Evolutionary conservation across 1,284 basidiomycete genomes (phyloP).

Genomic region (Trichosporon sp.): DNA sequence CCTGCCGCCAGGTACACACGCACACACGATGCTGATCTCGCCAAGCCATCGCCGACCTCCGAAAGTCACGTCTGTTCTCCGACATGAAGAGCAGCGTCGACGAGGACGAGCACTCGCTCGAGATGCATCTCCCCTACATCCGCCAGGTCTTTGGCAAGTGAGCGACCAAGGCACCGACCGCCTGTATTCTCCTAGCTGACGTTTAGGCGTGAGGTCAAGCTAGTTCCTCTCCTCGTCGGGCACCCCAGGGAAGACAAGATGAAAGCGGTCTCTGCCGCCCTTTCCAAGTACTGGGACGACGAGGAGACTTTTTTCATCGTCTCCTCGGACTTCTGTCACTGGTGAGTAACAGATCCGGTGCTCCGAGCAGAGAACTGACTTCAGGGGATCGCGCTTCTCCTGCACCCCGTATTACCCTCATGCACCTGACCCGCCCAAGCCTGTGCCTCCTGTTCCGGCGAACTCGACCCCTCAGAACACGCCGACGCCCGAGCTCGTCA

Average conservation of each 20-base stretch:
- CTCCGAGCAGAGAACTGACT: conserved; percentile 9
- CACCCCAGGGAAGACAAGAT: conserved; percentile 69
- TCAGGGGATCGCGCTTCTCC: conserved; percentile 83
- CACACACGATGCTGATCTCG: neutral
- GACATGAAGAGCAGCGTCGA: conserved; percentile 71
- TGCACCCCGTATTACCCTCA: conserved; percentile 88
- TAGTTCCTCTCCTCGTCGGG: conserved; percentile 92
- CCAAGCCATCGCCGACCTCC: conserved; percentile 71
- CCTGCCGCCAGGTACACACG: neutral
- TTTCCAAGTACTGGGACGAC: conserved; percentile 77
- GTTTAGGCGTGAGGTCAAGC: conserved; percentile 65
- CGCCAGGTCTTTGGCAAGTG: conserved; percentile 82
- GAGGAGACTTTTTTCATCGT: conserved; percentile 84
- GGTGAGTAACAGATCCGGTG: conserved; percentile 61
- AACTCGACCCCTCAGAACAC: neutral
- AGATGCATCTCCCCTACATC: conserved; percentile 96
- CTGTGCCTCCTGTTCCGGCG: conserved; percentile 56
- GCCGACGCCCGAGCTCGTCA: conserved; percentile 47
- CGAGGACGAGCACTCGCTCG: conserved; percentile 94
- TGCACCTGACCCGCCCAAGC: conserved; percentile 60
- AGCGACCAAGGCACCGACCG: conserved; percentile 30
- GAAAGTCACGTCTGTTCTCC: conserved; percentile 69
- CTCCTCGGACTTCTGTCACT: conserved; percentile 98
- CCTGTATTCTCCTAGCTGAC: neutral
- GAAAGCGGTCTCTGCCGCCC: conserved; percentile 65